Evolutionary conservation across 345 rosid species (phyloP), one percentile per base, ranked within the genome.

Genomic region (Pseudoturritis turrita): DNA sequence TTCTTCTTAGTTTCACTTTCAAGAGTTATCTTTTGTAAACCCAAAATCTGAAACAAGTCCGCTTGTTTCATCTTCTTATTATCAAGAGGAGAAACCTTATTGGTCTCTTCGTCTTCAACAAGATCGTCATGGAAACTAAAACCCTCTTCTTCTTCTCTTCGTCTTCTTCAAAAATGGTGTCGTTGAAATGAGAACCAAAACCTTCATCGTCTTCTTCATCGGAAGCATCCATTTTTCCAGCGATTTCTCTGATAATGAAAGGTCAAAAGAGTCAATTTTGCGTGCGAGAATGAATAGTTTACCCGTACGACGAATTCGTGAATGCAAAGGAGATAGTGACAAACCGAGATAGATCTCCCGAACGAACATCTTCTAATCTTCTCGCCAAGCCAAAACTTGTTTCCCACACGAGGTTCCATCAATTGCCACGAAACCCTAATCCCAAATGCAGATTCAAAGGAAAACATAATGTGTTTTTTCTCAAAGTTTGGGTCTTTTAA

Each of bases 51-150:
- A 60, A 86, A 79, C 66, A 90, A 70, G 68, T 82, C 62, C 0
- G 86, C n/a, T 50, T 55, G 55, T 50, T 52, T 75, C 69, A 68
- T 60, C 37, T 15, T 62, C 77, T 17, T 45, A 60, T 25, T 66
- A 69, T 56, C 3, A 15, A 65, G 10, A 62, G 29, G 6, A 47
- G 52, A 10, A 54, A 28, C 19, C 37, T 51, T 66, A 37, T n/a
- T 10, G 0, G 25, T 37, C 58, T 56, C 66, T 56, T 73, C 51
- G 12, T 57, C 55, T 74, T 49, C 68, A 73, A 71, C 77, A 76
- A 17, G 88, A 88, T 85, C 89, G n/a, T n/a, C n/a, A n/a, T n/a
- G n/a, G n/a, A 90, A 69, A 86, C 88, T 83, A 76, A 88, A 86
- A 67, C 85, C 75, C 44, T 56, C 80, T 35, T 79, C 84, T 33